Conservation (phyloP, 768 basidiomycete genomes). For the Rhodotorula babjevae region DNA sequence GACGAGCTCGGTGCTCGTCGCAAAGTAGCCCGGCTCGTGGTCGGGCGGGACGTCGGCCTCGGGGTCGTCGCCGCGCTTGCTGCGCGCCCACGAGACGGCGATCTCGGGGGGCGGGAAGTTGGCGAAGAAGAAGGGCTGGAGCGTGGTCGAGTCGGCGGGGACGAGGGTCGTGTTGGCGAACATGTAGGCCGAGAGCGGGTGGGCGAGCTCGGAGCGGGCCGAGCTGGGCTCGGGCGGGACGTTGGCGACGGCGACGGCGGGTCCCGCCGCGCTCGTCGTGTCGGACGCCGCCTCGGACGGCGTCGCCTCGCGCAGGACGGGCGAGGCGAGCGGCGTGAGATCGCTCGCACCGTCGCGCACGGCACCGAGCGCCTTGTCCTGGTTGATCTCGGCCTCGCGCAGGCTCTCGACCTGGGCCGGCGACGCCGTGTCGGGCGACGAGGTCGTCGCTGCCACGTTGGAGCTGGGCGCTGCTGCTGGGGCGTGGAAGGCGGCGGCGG, state of each 20-base stretch:
- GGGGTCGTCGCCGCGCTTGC: slow-evolving; percentile 28
- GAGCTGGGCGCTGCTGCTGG: no score
- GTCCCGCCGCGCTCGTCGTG: slow-evolving; percentile 1
- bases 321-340: not conserved
- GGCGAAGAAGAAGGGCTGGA: slow-evolving; percentile 19
- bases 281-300: slow-evolving; percentile 13
- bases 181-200: slow-evolving; percentile 20
- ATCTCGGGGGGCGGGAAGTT: slow-evolving; percentile 14
- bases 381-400: not conserved
- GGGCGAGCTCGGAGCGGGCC: not conserved
- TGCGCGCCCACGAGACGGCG: slow-evolving; percentile 27
- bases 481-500: no score
- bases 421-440: not conserved
- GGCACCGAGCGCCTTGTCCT: not conserved
- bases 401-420: not conserved
- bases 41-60: slow-evolving; percentile 8
- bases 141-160: slow-evolving; percentile 15
- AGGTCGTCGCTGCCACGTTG: no score
- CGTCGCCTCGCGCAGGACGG: slow-evolving; percentile 7
- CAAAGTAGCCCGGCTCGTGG: slow-evolving; percentile 6
- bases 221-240: not conserved
- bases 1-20: slow-evolving; percentile 8
- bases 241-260: not conserved
- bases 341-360: not conserved
- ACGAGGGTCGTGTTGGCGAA: slow-evolving; percentile 34